Base-by-base conservation (phyloP, 352 stramenopile genomes). In the Aphanomyces invadans region DNA sequence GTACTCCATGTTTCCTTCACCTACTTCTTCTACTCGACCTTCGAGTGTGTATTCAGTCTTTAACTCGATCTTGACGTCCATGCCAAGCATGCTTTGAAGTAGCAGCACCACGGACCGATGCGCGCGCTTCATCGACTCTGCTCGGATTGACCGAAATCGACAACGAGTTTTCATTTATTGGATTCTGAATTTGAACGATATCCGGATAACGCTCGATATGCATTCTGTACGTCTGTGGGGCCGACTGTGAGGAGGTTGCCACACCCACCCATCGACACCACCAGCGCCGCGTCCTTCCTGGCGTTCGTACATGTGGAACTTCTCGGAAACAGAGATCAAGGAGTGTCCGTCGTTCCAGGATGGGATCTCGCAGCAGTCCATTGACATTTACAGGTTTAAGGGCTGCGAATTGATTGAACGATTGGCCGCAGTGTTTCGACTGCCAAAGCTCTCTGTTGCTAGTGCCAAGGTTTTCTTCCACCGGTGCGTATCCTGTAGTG, bases 381-480 rank as follows among this genome's bases (percentile, higher is more conserved):
- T 92, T 75, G 86, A 92, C 48, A 80, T 91, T 71, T 76, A 90
- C 10, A 68, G 87, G 39, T 70, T 86, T 3, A 84, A 84, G 36
- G 82, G 78, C 17, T 94, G 86, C 54, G 77, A 89, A 69, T 91
- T 92, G 23, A 89, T 95, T 28, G 87, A 95, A 73, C 89, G 89
- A 73, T 84, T 95, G 70, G 77, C 79, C 25, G 90, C 90, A 49
- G 68, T 75, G 2, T 60, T 95, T 33, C 78, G 92, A 59, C 63
- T 95, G 42, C 81, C 86, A 19, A 92, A 91, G 66, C 76, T 95
- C 7, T 82, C 81, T 52, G 81, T 91, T 59, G 88, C 89, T 66
- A 93, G 80, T 46, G 87, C 84, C 23, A 78, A 87, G 73, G 89
- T 90, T 49, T 96, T 85, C 53, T 81, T 96, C n/a, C 87, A 96